Base-by-base conservation (phyloP, 805 yeast genomes). In the Tetrapisispora iriomotensis region DNA sequence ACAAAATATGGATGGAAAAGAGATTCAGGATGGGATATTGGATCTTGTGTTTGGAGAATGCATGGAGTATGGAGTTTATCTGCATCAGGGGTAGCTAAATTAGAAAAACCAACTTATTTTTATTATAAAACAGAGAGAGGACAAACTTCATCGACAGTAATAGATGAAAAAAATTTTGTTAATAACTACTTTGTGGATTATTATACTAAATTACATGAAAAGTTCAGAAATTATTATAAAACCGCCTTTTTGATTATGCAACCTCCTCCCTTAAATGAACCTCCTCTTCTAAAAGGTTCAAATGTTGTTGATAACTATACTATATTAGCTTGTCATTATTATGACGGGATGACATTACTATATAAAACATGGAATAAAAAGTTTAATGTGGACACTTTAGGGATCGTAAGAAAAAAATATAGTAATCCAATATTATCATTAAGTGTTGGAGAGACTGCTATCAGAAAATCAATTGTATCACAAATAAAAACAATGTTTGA, bases 271-370 rank as follows among this genome's bases (percentile, higher is more conserved):
- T 65, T 88, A 44, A 80, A 77, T 48, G 53, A 71, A 3, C 95
- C 96, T 0, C 96, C 96, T 2, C 55, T 61, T 9, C 58, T 84
- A 44, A 69, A 68, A 42, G 43, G 57, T 23, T 68, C 73, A 30
- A 55, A 65, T 3, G 54, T 77, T n/a, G 54, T 82, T 12, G 92
- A 82, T 50, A 56, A 65, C 1, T 72, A 71, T 37, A 79, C 90
- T 0, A 76, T 82, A 1, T 79, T 79, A 49, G 77, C 94, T 15
- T 92, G 94, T 2, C 98, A 90, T 61, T 90, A 80, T 58, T 90
- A 90, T 56, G 98, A 90, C 58, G 98, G 97, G 0, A 72, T 90
- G 77, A 82, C 96, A 1, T 64, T 90, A 27, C 79, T 92, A 88
- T 82, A 83, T 60, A 86, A 87, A 61, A 74, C 79, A 5, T 92